Percentiles rank a stretch among this genome's conserved stretches.
Conservation (phyloP, 2,329 filamentous ascomycete genomes). For the Aspergillus caelatus region DNA sequence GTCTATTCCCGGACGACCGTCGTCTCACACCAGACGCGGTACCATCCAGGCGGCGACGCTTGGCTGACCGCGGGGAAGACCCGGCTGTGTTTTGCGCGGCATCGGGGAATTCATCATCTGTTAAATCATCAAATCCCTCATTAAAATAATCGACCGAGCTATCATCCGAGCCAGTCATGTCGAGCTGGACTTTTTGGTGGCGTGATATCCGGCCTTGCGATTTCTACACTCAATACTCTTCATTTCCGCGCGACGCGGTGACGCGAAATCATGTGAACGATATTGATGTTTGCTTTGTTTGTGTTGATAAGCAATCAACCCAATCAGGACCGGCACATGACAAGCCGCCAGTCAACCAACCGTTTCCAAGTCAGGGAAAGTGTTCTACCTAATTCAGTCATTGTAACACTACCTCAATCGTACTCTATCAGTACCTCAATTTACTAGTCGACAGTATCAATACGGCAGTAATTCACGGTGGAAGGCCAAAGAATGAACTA, state of each 20-base stretch:
- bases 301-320: background rate
- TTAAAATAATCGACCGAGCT: slow-evolving; percentile 35
- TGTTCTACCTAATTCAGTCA: no score
- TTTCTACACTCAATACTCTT: background rate
- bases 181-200: slow-evolving; percentile 4
- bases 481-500: background rate
- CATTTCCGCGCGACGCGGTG: slow-evolving; percentile 18
- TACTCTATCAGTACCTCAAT: background rate
- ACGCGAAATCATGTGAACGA: slow-evolving; percentile 22
- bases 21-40: background rate
- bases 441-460: background rate
- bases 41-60: slow-evolving; percentile 38
- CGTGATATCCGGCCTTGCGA: slow-evolving; percentile 4
- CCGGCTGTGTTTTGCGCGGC: slow-evolving; percentile 5
- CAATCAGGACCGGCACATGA: background rate
- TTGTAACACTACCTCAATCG: no score
- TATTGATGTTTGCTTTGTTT: background rate
- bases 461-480: background rate
- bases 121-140: slow-evolving; percentile 31
- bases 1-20: slow-evolving; percentile 2
- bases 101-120: slow-evolving; percentile 27
- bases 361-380: no score
- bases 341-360: background rate
- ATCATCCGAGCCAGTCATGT: slow-evolving; percentile 34
- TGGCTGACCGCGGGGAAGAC: slow-evolving; percentile 31